Evolutionary conservation across 2,329 filamentous ascomycete genomes (phyloP), one percentile per base, ranked within the genome.

Genomic region (Massarina eburnea): DNA sequence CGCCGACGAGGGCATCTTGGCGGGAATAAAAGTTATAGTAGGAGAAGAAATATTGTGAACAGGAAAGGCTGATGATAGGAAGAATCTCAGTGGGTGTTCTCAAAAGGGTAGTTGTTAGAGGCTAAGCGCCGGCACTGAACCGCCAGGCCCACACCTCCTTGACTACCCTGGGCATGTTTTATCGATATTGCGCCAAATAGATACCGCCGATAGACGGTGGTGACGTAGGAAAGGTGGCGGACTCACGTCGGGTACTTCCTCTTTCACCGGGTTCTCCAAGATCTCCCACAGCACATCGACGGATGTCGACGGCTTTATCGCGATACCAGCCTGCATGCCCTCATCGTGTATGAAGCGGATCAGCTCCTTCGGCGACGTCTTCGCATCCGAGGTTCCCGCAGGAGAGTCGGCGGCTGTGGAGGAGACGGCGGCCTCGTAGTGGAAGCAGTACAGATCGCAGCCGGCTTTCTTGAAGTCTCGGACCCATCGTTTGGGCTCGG

Each of bases 371-470:
- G 94, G 92, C 62, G 75, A 91, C 2, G 92, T 97, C 70, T 84
- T 86, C 49, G 77, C 71, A 44, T 88, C 86, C 12, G 83, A 83
- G 43, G 75, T 80, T 45, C 79, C 81, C 59, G 87, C 83, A 38
- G 92, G 91, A 43, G 80, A 83, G 66, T 91, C 89, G 62, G 91
- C 91, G 27, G 88, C 90, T 34, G 88, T 89, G 40, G 89, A 95
- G 57, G 76, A 73, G 39, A 94, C 81, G 54, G 94, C 94, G 20
- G 94, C 94, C 76, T 99, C 94, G 74, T 97, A 97, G 79, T 99
- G 94, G 79, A 99, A 99, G 79, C 94, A 97, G 79, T 99, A 99
- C n/a, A 99, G 80, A 72, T 99, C 91, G 73, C 91, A 96, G 43
- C 94, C 94, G 49, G 91, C 94, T 42, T 88, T 85, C 71, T 94